Conservation (phyloP, 495 filamentous ascomycete genomes). For the Penicillium psychrofluorescens region DNA sequence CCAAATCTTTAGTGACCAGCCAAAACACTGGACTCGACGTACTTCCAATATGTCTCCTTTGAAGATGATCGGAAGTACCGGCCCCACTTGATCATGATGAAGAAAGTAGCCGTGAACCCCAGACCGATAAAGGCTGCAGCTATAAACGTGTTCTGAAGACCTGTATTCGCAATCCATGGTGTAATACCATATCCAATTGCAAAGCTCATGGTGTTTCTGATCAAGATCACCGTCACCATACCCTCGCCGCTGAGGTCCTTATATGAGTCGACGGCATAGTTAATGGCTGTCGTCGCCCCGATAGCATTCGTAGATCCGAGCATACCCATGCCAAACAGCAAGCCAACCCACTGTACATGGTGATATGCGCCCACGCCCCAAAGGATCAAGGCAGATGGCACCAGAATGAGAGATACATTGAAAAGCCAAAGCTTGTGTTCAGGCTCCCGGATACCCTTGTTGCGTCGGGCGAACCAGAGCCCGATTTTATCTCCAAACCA, state of each 20-base stretch:
- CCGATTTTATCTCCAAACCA: slow-evolving; percentile 15
- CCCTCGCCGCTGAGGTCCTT: slow-evolving; percentile 45
- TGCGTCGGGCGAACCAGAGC: slow-evolving; percentile 16
- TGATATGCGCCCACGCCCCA: slow-evolving; percentile 13
- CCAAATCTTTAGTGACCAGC: no score
- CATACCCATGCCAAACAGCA: slow-evolving; percentile 11
- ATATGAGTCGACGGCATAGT: slow-evolving; percentile 17
- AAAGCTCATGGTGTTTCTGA: slow-evolving; percentile 47
- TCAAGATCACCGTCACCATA: slow-evolving; percentile 48
- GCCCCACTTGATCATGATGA: no score
- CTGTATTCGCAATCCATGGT: neutral
- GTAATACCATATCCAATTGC: neutral
- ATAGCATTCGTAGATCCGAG: slow-evolving; percentile 7
- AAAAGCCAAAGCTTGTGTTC: slow-evolving; percentile 21
- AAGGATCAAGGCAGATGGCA: slow-evolving; percentile 6
- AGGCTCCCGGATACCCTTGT: slow-evolving; percentile 27
- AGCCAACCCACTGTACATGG: slow-evolving; percentile 15
- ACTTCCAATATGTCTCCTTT: no score
- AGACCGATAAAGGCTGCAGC: neutral
- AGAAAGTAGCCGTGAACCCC: neutral
- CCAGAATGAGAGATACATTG: neutral
- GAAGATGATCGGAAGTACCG: no score
- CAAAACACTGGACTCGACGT: no score
- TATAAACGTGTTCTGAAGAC: slow-evolving; percentile 1
- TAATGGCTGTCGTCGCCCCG: slow-evolving; percentile 11